Evolutionary conservation across 345 rosid genomes (phyloP).

Genomic region (Gossypium arboreum): DNA sequence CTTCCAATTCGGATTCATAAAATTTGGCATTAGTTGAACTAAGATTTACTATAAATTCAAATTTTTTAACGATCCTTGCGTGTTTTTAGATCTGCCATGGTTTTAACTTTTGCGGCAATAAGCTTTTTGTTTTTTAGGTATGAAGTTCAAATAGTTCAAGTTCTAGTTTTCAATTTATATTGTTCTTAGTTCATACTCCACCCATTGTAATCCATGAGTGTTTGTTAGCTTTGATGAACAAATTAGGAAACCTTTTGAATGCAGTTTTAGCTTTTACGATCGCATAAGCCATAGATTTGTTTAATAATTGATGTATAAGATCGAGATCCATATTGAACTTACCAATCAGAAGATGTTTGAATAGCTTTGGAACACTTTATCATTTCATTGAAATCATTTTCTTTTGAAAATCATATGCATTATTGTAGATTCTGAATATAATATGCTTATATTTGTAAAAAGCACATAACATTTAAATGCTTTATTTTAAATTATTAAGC

Average conservation of each 20-base stretch:
- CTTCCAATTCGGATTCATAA: neutral
- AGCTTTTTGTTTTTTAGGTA: neutral
- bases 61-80: neutral
- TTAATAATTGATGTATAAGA: neutral
- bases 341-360: neutral
- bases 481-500: too few relatives aligned
- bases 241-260: neutral
- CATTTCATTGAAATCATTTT: neutral
- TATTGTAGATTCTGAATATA: neutral
- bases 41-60: neutral
- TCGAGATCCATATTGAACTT: neutral
- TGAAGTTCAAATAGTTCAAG: conserved; percentile 1
- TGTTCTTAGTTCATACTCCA: neutral
- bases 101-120: neutral
- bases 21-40: neutral
- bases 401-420: neutral
- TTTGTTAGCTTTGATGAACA: neutral
- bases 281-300: neutral
- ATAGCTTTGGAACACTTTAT: neutral
- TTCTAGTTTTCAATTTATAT: neutral
- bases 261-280: neutral
- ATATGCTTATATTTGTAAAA: too few relatives aligned
- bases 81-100: neutral
- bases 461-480: too few relatives aligned
- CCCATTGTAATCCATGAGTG: neutral